phyloP scores from a whole-genome alignment of 2,329 filamentous ascomycete genomes.

The Colletotrichum cordylinicola region DNA sequence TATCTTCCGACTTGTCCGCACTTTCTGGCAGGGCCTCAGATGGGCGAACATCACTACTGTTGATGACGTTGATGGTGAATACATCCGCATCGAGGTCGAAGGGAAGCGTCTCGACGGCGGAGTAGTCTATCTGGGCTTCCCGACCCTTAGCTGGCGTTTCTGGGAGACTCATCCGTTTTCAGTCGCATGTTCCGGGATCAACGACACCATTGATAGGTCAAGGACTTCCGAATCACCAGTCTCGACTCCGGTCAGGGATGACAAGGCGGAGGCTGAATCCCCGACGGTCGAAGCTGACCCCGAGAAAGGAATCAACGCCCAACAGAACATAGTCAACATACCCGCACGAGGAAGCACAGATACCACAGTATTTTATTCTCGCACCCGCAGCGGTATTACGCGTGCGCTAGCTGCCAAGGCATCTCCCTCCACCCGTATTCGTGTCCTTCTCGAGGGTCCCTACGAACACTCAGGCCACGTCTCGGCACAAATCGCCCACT shows the following conservation, averaged over 20 bases:
- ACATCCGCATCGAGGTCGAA: slow-evolving; percentile 3
- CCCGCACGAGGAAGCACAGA: not conserved
- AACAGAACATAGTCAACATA: not conserved
- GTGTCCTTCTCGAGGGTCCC: not conserved
- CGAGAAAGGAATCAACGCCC: not conserved
- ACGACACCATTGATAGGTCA: not conserved
- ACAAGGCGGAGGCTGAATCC: not conserved
- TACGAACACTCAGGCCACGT: not conserved
- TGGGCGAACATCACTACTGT: slow-evolving; percentile 16
- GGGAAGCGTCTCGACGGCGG: slow-evolving; percentile 10
- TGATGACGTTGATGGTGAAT: not conserved
- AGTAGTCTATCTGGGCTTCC: slow-evolving; percentile 21
- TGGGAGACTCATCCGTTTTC: slow-evolving; percentile 21
- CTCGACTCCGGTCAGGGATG: not conserved
- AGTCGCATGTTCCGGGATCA: not conserved
- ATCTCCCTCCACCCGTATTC: not conserved
- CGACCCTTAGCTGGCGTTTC: slow-evolving; percentile 11
- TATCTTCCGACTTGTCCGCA: slow-evolving; percentile 1
- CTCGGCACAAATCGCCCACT: not conserved
- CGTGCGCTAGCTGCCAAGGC: not conserved
- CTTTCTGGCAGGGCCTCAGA: slow-evolving; percentile 13
- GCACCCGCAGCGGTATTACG: not conserved
- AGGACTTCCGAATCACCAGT: no score
- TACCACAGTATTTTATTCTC: not conserved
- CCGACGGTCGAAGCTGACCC: not conserved